Base-by-base conservation (phyloP, 2,329 filamentous ascomycete genomes). In the Rutstroemia sp. region DNA sequence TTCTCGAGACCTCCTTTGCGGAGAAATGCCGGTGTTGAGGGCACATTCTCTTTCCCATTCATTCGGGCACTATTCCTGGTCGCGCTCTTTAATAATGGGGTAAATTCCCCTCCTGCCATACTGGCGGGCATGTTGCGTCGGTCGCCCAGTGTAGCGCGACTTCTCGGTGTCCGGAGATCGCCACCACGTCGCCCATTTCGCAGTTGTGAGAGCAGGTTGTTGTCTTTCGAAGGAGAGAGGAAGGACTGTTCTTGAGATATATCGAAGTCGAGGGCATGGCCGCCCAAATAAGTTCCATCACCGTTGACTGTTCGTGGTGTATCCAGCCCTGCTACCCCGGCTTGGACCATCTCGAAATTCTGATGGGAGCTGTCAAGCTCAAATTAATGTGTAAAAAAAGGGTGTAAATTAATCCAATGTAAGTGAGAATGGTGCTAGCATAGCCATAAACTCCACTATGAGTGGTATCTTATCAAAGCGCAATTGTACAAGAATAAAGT, bases 181-280 rank as follows among this genome's bases (percentile, higher is more conserved):
- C 79, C 48, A 59, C 76, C 75, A 63, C 78, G 71, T 62, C 74
- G 78, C 61, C 83, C 83, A 70, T 88, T 87, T 63, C 84, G 83
- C 67, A 94, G 79, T 61, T 88, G 84, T 60, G 86, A 84, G 48
- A 95, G 75, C 23, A 96, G 74, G 66, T 84, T 83, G 68, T 86
- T 75, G 69, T 86, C 83, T 71, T 89, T 92, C 27, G 78, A 81
- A 23, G 88, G 92, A 30, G 89, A 91, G 56, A 86, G 83, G 64
- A 96, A 96, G 1, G 92, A 94, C 57, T 89, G 84, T 69, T 95
- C 90, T 66, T 91, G 86, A 52, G 90, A 95, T 64, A 92, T 84
- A 65, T 95, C 90, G 68, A 95, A 84, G 68, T 90, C 86, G 65
- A 84, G 76, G 75, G 73, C 80, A 51, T 60, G 73, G 72, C 83